Evolutionary conservation across 31 red algal species (phyloP), one percentile per base, ranked within the genome.

Genomic region (Bonnemaisonia californica): DNA sequence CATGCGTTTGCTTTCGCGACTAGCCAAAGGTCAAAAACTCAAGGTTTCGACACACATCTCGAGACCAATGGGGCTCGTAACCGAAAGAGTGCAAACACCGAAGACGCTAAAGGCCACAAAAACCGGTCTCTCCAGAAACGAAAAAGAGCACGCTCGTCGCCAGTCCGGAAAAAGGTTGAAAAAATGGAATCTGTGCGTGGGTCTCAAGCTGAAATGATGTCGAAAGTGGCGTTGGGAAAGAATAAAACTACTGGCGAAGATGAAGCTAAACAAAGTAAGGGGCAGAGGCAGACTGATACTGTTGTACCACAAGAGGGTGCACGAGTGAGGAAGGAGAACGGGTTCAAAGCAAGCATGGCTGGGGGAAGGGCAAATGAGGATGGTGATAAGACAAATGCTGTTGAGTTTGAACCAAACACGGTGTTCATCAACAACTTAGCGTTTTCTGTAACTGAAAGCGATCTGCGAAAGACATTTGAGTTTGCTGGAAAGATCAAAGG

Each of bases 381-480:
- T 0, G 31, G 27, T 30, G 36, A 23, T 11, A 22, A 66, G 36
- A 65, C n/a, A 0, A 18, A 29, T 77, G 54, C 24, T 27, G 8
- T 5, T n/a, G 76, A 45, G 23, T 62, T 71, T 34, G 90, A 93
- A 59, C 90, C 90, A 35, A 57, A 71, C 33, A 93, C 90, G 12
- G 36, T 93, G 36, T 93, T 81, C 58, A 56, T 93, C 32, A 82
- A 75, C 29, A 93, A 93, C 33, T 54, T 93, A 36, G 66, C 81
- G 42, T 93, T 82, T 42, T 76, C 67, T 48, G 69, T 78, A 2
- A 83, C 77, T 9, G 90, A 86, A 45, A 62, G 59, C 1, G 38
- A 87, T 21, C 29, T 93, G 48, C 68, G 77, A 55, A 64, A 68
- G 45, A 70, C 55, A 24, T 93, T 93, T 33, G 23, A 38, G 22